phyloP scores from a whole-genome alignment of 495 filamentous ascomycete genomes.

The Trichoderma parareesei region DNA sequence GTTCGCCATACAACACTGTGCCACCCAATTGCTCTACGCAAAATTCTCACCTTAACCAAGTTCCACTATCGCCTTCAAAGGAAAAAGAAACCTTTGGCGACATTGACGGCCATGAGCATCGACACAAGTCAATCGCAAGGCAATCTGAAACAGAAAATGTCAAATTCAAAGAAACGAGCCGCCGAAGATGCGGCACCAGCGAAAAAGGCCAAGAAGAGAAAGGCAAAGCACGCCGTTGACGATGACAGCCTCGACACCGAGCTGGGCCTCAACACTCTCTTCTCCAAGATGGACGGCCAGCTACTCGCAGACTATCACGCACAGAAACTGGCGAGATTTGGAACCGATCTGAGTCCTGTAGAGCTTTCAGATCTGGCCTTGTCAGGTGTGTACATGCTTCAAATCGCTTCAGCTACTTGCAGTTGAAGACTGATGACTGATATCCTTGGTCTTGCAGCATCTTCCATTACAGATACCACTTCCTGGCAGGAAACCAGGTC shows the following conservation, averaged over 20 bases:
- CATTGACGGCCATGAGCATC: not conserved
- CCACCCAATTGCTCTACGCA: not conserved
- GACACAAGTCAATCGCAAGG: not conserved
- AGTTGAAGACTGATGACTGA: not conserved
- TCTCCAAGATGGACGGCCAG: conserved; percentile 70
- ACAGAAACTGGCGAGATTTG: conserved; percentile 69
- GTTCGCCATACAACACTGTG: not conserved
- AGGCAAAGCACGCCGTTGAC: conserved; percentile 43
- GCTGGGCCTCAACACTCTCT: conserved; percentile 68
- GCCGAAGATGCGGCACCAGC: conserved; percentile 25
- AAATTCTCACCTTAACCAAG: conserved; percentile 3
- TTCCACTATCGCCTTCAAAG: not conserved
- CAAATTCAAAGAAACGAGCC: conserved; percentile 31
- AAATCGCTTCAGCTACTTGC: not conserved
- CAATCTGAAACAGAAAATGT: conserved; percentile 6
- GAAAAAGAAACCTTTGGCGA: not conserved
- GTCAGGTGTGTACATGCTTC: conserved; percentile 47
- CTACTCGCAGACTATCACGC: conserved; percentile 81
- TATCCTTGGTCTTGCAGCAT: conserved; percentile 19
- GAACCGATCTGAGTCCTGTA: conserved; percentile 67
- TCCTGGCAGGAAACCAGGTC: conserved; percentile 55
- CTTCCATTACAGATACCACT: conserved; percentile 57
- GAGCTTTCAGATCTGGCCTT: conserved; percentile 78
- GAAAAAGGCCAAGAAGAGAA: conserved; percentile 48
- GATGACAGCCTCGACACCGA: conserved; percentile 53